Conservation (phyloP, 805 yeast genomes). For the Pichia heedii region DNA sequence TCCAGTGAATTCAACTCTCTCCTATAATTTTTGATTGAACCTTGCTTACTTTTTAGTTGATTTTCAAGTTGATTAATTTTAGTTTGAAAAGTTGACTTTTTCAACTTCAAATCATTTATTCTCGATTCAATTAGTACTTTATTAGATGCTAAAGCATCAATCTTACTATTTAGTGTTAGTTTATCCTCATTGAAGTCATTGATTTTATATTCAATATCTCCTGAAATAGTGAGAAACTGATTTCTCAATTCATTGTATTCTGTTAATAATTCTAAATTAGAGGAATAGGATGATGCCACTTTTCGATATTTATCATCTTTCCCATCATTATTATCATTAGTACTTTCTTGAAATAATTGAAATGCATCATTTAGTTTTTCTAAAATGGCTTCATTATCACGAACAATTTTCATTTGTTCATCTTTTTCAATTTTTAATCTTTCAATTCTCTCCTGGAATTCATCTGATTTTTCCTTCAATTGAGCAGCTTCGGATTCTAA, state of each 20-base stretch:
- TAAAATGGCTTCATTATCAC: conserved; percentile 39
- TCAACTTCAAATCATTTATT: conserved; percentile 27
- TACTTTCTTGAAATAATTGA: conserved; percentile 12
- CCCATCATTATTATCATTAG: conserved; percentile 6
- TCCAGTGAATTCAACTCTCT: conserved; percentile 22
- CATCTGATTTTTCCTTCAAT: conserved; percentile 35
- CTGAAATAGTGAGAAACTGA: conserved; percentile 43
- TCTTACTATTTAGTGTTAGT: conserved; percentile 21
- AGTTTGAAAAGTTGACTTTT: conserved; percentile 23
- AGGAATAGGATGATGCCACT: conserved; percentile 8
- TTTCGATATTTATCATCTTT: not conserved
- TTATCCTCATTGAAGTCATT: conserved; percentile 37
- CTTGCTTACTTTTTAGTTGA: conserved; percentile 23
- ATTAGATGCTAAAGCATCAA: conserved; percentile 30
- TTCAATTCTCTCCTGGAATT: conserved; percentile 38
- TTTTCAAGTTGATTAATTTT: conserved; percentile 24
- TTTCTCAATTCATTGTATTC: conserved; percentile 55
- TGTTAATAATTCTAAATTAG: conserved; percentile 42
- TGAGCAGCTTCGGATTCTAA: conserved; percentile 47
- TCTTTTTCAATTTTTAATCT: conserved; percentile 44
- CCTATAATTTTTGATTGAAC: conserved; percentile 24
- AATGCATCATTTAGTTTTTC: conserved; percentile 22
- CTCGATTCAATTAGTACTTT: conserved; percentile 28
- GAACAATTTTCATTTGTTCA: conserved; percentile 39
- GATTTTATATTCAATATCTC: conserved; percentile 47